Evolutionary conservation across 23 red algal species (phyloP).

Genomic region (Gracilaria gracilis): DNA sequence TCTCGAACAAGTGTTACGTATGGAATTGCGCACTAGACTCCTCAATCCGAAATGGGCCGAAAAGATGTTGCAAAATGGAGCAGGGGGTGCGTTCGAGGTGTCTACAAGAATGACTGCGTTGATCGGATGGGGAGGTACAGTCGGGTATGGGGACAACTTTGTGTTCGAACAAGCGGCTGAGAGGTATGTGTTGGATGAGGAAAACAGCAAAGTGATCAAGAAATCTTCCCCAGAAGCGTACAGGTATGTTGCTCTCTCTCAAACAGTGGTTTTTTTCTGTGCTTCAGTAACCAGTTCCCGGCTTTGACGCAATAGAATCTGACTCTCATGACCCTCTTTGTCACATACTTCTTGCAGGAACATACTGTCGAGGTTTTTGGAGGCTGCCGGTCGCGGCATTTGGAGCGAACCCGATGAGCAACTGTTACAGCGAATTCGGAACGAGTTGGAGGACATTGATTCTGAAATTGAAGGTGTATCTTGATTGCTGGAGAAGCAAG

Average conservation of each 20-base stretch:
- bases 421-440: conserved; percentile 37
- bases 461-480: conserved; percentile 68
- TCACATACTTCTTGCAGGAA: conserved; percentile 31
- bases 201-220: conserved; percentile 21
- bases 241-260: not conserved
- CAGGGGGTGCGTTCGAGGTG: conserved; percentile 77
- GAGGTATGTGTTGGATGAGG: conserved; percentile 69
- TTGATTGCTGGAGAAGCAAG: not conserved
- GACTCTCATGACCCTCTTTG: not conserved
- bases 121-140: conserved; percentile 77
- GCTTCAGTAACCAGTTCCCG: too few species aligned
- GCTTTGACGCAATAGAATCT: not conserved
- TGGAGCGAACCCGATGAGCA: conserved; percentile 63
- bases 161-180: conserved; percentile 76
- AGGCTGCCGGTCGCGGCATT: conserved; percentile 72
- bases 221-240: conserved; percentile 43
- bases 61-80: conserved; percentile 68
- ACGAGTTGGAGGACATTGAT: conserved; percentile 62
- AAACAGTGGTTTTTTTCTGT: not conserved
- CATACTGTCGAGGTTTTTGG: conserved; percentile 66
- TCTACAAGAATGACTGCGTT: conserved; percentile 72
- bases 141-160: conserved; percentile 71
- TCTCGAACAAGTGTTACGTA: conserved; percentile 67
- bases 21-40: conserved; percentile 73
- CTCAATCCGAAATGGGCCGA: conserved; percentile 78